Evolutionary conservation across 2,329 filamentous ascomycete genomes (phyloP), one percentile per base, ranked within the genome.

Genomic region (Domatiomyces catenatus): DNA sequence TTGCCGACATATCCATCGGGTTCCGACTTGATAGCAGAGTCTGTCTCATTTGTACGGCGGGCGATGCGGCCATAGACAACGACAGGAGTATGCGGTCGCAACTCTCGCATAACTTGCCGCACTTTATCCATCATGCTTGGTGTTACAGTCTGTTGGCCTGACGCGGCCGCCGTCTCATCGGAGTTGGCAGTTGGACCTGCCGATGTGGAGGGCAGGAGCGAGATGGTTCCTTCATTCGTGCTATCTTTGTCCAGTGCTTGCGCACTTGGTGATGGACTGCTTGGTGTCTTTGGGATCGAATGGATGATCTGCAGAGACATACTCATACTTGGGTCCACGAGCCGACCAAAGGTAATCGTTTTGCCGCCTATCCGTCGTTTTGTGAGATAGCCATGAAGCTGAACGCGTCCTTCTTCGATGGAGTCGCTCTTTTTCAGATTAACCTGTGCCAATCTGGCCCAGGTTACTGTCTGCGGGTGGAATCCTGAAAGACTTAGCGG

Each of bases 311-410:
- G 32, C 10, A 39, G 5, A 12, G 32, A 39, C 44, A 45, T 45
- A 45, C 44, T 45, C 19, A 26, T 45, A 45, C 44, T 26, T 32
- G 46, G 46, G 20, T 47, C 43, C n/a, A 45, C n/a, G 43, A 45
- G 43, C 8, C 22, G 18, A 6, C 18, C 19, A 26, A 45, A 45
- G 43, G 19, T 20, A 10, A 45, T 20, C 2, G 20, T 46, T 45
- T 50, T 48, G 15, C 43, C 43, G 5, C 19, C 49, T 19, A 24
- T 26, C 8, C 44, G 18, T 19, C n/a, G 19, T 36, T 24, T n/a
- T 8, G 80, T 79, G 0, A 94, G 66, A 59, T 89, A 92, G 18
- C 89, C 89, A 63, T 81, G 74, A 0, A 85, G 64, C 0, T 72
- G 71, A 28, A 84, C 71, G 18, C 67, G 61, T 6, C 70, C 45